Evolutionary conservation across 345 rosid species (phyloP).

Genomic region (Ceriops zippeliana): DNA sequence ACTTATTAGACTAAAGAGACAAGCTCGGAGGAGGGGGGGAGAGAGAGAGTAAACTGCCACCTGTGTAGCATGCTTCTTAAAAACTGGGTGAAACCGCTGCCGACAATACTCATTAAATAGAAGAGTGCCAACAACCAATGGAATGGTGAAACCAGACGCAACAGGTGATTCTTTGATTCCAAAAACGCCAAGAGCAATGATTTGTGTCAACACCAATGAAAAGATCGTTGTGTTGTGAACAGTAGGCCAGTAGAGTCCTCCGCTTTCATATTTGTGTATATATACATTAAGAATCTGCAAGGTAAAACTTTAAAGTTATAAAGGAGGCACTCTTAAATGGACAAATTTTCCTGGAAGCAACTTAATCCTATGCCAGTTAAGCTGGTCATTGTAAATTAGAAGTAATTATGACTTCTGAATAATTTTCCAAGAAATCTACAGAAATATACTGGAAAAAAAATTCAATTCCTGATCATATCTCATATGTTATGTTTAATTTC

Average conservation of each 20-base stretch:
- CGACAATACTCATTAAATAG: slow-evolving; percentile 81
- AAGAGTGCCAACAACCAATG: slow-evolving; percentile 60
- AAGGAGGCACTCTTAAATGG: not conserved
- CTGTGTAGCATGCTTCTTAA: slow-evolving; percentile 61
- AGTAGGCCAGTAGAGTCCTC: slow-evolving; percentile 88
- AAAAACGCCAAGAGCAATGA: slow-evolving; percentile 81
- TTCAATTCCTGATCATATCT: too few species aligned
- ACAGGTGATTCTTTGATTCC: slow-evolving; percentile 67
- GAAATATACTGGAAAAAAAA: too few species aligned
- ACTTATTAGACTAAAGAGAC: slow-evolving; percentile 18
- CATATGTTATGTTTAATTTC: too few species aligned
- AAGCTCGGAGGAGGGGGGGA: too few species aligned
- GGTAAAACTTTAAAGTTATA: not conserved
- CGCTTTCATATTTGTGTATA: slow-evolving; percentile 59
- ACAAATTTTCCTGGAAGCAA: not conserved
- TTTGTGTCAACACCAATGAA: slow-evolving; percentile 75
- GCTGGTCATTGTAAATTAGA: too few species aligned
- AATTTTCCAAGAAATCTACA: too few species aligned
- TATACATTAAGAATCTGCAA: slow-evolving; percentile 84
- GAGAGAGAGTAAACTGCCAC: slow-evolving; percentile 24
- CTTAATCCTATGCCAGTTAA: too few species aligned
- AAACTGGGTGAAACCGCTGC: slow-evolving; percentile 65
- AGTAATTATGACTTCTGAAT: too few species aligned
- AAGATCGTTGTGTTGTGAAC: slow-evolving; percentile 80
- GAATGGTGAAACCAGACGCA: slow-evolving; percentile 76